These are phyloP conservation scores for Claviceps maximensis DNA, from an alignment of 2,329 filamentous ascomycete genomes.

Conservation along the genomic window DNA sequence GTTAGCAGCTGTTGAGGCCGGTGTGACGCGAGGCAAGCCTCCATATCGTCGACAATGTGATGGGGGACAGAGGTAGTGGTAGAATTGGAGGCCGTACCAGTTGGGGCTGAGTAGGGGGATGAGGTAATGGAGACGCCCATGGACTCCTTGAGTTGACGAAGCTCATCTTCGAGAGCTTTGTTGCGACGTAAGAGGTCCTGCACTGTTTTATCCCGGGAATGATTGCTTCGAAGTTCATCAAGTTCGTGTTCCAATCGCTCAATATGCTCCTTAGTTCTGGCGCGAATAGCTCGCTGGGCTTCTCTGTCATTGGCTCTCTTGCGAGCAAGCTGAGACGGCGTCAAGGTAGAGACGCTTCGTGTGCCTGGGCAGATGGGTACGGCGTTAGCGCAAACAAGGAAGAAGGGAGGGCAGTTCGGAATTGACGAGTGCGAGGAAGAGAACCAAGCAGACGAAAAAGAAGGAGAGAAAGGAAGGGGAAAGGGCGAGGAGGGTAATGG, in stretches of 20 bases:
- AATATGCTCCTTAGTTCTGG: slow-evolving; percentile 77
- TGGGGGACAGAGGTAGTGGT: slow-evolving; percentile 5
- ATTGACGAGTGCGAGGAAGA: background rate
- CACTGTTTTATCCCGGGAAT: slow-evolving; percentile 35
- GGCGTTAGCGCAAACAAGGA: background rate
- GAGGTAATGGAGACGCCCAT: slow-evolving; percentile 29
- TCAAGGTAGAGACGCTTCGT: slow-evolving; percentile 75
- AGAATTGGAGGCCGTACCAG: slow-evolving; percentile 26
- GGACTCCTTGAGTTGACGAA: slow-evolving; percentile 31
- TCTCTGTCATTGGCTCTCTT: slow-evolving; percentile 88
- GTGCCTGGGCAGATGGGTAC: slow-evolving; percentile 30
- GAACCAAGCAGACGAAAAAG: background rate
- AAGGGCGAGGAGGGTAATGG: background rate
- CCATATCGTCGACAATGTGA: slow-evolving; percentile 5
- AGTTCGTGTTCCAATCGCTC: slow-evolving; percentile 65
- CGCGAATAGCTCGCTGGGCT: slow-evolving; percentile 75
- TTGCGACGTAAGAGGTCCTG: slow-evolving; percentile 39
- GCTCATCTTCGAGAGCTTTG: slow-evolving; percentile 39
- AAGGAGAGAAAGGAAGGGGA: background rate
- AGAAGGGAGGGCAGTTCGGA: no score
- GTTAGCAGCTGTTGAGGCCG: slow-evolving; percentile 9
- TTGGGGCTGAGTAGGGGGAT: slow-evolving; percentile 25
- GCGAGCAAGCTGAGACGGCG: slow-evolving; percentile 74
- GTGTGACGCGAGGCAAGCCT: slow-evolving; percentile 2
- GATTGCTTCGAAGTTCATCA: slow-evolving; percentile 48